Evolutionary conservation across 1,284 basidiomycete species (phyloP), one percentile per base, ranked within the genome.

Genomic region (Melampsora americana): DNA sequence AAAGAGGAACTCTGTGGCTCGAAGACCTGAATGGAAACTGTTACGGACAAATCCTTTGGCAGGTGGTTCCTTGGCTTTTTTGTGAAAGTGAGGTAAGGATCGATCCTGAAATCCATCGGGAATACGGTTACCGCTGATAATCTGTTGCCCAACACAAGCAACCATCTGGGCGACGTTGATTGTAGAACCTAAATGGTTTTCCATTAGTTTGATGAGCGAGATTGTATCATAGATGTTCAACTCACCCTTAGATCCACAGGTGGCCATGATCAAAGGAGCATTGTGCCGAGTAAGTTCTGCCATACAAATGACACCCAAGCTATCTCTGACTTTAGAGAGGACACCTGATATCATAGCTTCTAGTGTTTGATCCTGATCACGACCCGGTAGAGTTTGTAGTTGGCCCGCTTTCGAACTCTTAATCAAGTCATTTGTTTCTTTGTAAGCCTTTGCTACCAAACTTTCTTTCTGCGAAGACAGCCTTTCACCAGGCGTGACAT

Each of bases 81-180:
- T 99, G 35, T 91, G 92, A 84, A 99, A 99, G 84, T 99, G 96
- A 0, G 96, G 96, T 28, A 99, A 86, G 0, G 96, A 97, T 65
- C 96, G 92, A 84, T 99, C 96, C 84, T 99, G 96, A 86, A 99
- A 99, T 69, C 95, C 96, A 86, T 99, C 92, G 0, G 94, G 94
- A 7, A 99, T 95, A 89, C 96, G 96, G 83, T 93, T 92, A 28
- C 96, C 96, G 30, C 92, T 90, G 79, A 99, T 99, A 84, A 99
- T 98, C 82, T 99, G 96, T 83, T 99, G 96, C 12, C 96, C 96
- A 80, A 99, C 96, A 88, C 95, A 97, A 79, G 96, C 96, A 77
- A 99, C 96, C 96, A 99, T 99, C 85, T 99, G 96, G 16, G 94
- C 96, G 77, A 99, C 96, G 84, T 99, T 99, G 85, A 99, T 97